Conservation (phyloP, 495 filamentous ascomycete genomes). For the Lophiotrema nucula region DNA sequence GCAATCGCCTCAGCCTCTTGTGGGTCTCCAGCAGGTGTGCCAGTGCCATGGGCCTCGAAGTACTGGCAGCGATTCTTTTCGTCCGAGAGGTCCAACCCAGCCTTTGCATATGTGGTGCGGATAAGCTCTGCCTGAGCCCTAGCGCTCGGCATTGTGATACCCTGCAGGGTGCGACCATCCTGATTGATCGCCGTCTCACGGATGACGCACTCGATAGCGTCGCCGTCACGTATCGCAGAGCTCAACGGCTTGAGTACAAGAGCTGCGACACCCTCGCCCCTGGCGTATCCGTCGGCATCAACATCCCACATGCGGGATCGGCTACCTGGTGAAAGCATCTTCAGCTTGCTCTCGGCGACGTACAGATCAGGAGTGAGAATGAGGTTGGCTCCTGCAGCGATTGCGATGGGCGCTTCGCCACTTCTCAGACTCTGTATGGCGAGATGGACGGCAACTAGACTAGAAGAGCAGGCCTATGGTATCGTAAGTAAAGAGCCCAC, state of each 20-base stretch:
- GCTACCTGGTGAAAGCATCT: conserved; percentile 22
- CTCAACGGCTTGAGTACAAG: conserved; percentile 43
- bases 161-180: conserved; percentile 11
- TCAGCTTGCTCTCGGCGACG: neutral
- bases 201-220: conserved; percentile 23
- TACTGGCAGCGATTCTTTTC: conserved; percentile 17
- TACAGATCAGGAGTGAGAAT: conserved; percentile 4
- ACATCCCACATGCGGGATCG: conserved; percentile 46
- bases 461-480: conserved; percentile 22
- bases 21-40: conserved; percentile 40
- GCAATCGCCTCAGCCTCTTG: conserved; percentile 39
- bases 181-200: conserved; percentile 14
- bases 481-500: too few species aligned
- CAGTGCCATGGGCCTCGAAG: conserved; percentile 24
- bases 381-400: conserved; percentile 3
- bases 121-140: conserved; percentile 6
- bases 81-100: conserved; percentile 1
- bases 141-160: conserved; percentile 17
- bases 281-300: conserved; percentile 48
- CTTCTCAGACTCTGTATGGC: conserved; percentile 9
- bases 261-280: conserved; percentile 48
- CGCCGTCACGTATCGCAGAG: conserved; percentile 6
- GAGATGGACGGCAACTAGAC: conserved; percentile 21
- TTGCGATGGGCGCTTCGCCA: neutral
- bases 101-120: neutral